phyloP scores from a whole-genome alignment of 495 filamentous ascomycete species.

The Penicillium silybi region DNA sequence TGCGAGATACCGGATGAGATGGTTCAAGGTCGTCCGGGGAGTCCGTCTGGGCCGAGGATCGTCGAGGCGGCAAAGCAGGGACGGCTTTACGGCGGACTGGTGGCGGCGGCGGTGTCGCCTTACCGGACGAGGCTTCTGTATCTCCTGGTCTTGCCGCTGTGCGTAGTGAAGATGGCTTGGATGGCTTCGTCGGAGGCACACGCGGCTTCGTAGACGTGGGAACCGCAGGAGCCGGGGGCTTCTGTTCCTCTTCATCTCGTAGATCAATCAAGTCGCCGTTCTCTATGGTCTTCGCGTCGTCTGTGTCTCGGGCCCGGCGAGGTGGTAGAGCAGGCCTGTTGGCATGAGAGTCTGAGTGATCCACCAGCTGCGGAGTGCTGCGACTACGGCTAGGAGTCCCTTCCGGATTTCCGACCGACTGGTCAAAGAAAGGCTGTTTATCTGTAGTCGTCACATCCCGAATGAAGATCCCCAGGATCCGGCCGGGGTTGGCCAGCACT shows the following conservation, averaged over 20 bases:
- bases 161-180: slow-evolving; percentile 64
- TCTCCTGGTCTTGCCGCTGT: slow-evolving; percentile 15
- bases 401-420: slow-evolving; percentile 49
- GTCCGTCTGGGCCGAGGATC: slow-evolving; percentile 23
- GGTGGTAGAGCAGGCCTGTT: slow-evolving; percentile 39
- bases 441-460: slow-evolving; percentile 84
- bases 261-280: slow-evolving; percentile 64
- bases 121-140: neutral
- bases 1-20: slow-evolving; percentile 9
- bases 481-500: slow-evolving; percentile 74
- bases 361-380: slow-evolving; percentile 28
- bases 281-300: slow-evolving; percentile 27
- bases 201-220: slow-evolving; percentile 19
- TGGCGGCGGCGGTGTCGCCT: slow-evolving; percentile 4
- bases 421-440: slow-evolving; percentile 70
- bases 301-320: slow-evolving; percentile 23
- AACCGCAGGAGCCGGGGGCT: slow-evolving; percentile 3
- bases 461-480: slow-evolving; percentile 84
- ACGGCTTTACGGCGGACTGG: slow-evolving; percentile 39
- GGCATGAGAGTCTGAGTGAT: slow-evolving; percentile 20
- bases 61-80: slow-evolving; percentile 43
- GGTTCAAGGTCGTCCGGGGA: slow-evolving; percentile 17
- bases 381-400: slow-evolving; percentile 14
- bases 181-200: slow-evolving; percentile 56
- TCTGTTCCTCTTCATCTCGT: slow-evolving; percentile 49